Evolutionary conservation across 2,329 filamentous ascomycete genomes (phyloP), one percentile per base, ranked within the genome.

Genomic region (Phyllosticta citribraziliensis): DNA sequence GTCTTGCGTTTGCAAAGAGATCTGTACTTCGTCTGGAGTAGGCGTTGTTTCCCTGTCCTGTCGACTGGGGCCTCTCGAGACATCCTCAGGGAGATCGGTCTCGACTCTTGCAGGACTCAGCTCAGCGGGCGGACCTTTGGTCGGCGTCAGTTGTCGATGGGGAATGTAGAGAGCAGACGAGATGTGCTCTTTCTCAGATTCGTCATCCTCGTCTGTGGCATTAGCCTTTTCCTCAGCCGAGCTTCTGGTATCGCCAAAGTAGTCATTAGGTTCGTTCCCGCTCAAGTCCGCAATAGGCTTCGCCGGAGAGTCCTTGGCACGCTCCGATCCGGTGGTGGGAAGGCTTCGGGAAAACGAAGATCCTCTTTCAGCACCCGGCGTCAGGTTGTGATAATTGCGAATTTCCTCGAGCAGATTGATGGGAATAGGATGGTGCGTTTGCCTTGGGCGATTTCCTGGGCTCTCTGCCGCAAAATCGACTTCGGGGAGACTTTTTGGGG

Each of bases 101-200:
- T 62, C 61, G 14, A 59, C 61, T 9, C 54, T 50, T 25, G 56
- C 56, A 3, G 61, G 57, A 24, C 56, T 62, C 14, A 59, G 27
- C 14, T 54, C 52, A 10, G 59, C 56, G 20, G 61, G 57, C 3
- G 61, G 59, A 4, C 30, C 19, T 56, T 59, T 58, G 40, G 56
- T 59, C 6, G 61, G 56, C 3, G 57, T 62, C 17, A 80, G 70
- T 63, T 81, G 79, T 67, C 89, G 85, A 76, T 93, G 89, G 52
- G 89, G 89, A 55, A 91, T 80, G 70, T 94, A 94, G 51, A 91
- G 80, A 24, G 89, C 89, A 33, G 88, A 93, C n/a, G 88, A 91
- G 64, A 94, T 91, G 73, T 93, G 89, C 72, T 94, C 89, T 70
- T 89, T 86, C 62, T 89, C 87, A 14, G 88, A 91, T 35, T 84